Base-by-base conservation (phyloP, 2,329 filamentous ascomycete species). In the Fusarium odoratissimum region DNA sequence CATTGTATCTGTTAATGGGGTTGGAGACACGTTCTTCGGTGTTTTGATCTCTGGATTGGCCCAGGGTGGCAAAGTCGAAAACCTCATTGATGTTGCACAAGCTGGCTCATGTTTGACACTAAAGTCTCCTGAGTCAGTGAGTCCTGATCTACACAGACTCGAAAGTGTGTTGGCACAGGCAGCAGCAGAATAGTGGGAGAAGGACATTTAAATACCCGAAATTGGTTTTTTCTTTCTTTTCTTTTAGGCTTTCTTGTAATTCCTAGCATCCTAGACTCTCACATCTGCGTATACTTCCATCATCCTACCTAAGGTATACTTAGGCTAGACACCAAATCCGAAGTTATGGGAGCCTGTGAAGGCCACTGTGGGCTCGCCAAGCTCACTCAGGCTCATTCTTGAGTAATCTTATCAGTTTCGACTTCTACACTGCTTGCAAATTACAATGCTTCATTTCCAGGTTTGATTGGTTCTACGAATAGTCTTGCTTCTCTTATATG, bases 11-110 rank as follows among this genome's bases (percentile, higher is more conserved):
- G 95, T 98, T 14, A 98, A 98, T 80, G 96, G 95, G 1, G 95
- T 94, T 5, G 96, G 96, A 0, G 96, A 99, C 82, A 98, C 96
- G 0, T 95, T 98, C 80, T 85, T 97, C 13, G 96, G 95, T 0
- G 92, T 95, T 19, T 76, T 98, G 62, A 85, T 97, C n/a, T 92
- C 94, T 3, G 94, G 93, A 0, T 80, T 98, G 73, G 91, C 91
- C 0, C 88, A 86, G 76, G 87, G 87, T 1, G 87, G 86, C 6
- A 83, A 83, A 67, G 79, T 89, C 66, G 82, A 90, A 77, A 87
- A 91, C 51, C 81, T 96, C 60, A 85, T 99, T n/a, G 86, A 91
- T 64, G 82, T 96, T 40, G 95, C 95, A 35, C 96, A 98, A 83
- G 88, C 87, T 77, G 95, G 92, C 6, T 95, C 95, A 7, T 89